Conservation (phyloP, 345 rosid genomes). For the Reutealis trisperma region DNA sequence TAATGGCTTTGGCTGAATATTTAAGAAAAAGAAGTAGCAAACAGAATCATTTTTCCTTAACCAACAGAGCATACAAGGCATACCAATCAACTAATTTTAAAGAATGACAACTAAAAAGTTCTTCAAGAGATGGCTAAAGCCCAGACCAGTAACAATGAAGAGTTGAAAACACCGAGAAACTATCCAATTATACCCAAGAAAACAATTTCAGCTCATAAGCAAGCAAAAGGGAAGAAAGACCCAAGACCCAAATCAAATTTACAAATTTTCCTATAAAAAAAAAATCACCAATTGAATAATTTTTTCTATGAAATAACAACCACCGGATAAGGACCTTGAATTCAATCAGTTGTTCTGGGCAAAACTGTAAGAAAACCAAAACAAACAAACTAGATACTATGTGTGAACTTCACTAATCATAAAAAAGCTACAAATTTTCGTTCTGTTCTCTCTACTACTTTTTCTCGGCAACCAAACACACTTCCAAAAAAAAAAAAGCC, state of each 20-base stretch:
- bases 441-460: constrained; percentile 3
- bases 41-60: constrained; percentile 25
- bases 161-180: constrained; percentile 1
- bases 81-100: constrained; percentile 3
- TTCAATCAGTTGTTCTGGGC: not conserved
- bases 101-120: not conserved
- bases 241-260: not conserved
- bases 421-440: not conserved
- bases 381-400: constrained; percentile 4
- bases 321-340: constrained; percentile 23
- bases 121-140: constrained; percentile 14
- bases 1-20: constrained; percentile 6
- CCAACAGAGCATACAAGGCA: constrained; percentile 4
- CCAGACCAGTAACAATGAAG: constrained; percentile 29
- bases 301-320: too few relatives aligned
- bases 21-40: constrained; percentile 16
- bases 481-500: not conserved
- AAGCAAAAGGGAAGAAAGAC: not conserved
- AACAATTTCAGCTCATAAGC: not conserved
- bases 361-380: not conserved
- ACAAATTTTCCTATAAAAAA: not conserved
- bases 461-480: constrained; percentile 21
- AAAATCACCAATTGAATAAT: not conserved
- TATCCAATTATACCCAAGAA: too few relatives aligned
- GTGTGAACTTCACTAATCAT: not conserved